Percentiles rank a stretch among this genome's conserved stretches.
These are phyloP conservation scores for Pascua guehoae DNA, from an alignment of 1,284 basidiomycete species.

Conservation along the genomic window DNA sequence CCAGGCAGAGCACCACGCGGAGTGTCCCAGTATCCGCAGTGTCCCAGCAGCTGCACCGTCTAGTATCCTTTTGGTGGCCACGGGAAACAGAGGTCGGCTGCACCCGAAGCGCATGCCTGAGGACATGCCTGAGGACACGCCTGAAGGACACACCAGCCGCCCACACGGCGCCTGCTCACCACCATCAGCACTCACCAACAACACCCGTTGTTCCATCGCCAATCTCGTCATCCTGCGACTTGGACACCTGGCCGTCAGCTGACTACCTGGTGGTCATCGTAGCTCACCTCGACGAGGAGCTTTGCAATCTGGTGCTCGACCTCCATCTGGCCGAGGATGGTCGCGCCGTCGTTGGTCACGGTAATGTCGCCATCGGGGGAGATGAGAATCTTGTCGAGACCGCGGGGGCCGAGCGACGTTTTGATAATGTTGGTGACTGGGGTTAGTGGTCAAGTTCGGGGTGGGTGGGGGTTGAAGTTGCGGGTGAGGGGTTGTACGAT, in stretches of 20 bases:
- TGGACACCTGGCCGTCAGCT: constrained; percentile 55
- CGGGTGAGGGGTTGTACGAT: not conserved
- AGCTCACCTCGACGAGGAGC: constrained; percentile 79
- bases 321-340: constrained; percentile 93
- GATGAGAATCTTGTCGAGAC: constrained; percentile 98
- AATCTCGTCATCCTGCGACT: constrained; percentile 98
- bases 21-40: too few relatives aligned
- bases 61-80: not conserved
- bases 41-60: too few relatives aligned
- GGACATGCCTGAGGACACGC: too few relatives aligned
- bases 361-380: constrained; percentile 98
- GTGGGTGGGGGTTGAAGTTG: not conserved
- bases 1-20: too few relatives aligned
- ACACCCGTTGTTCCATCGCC: constrained; percentile 99
- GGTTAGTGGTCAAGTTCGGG: not conserved
- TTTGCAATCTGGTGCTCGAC: constrained; percentile 99
- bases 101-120: too few relatives aligned
- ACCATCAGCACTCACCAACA: constrained; percentile 65
- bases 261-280: too few relatives aligned
- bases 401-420: constrained; percentile 90
- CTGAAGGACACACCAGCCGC: not conserved
- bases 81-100: not conserved
- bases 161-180: not conserved
- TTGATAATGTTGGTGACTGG: constrained; percentile 90
- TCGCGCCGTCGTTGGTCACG: constrained; percentile 97